Evolutionary conservation across 129 eudicot genomes (phyloP).

Genomic region (Gnaphalium uliginosum): DNA sequence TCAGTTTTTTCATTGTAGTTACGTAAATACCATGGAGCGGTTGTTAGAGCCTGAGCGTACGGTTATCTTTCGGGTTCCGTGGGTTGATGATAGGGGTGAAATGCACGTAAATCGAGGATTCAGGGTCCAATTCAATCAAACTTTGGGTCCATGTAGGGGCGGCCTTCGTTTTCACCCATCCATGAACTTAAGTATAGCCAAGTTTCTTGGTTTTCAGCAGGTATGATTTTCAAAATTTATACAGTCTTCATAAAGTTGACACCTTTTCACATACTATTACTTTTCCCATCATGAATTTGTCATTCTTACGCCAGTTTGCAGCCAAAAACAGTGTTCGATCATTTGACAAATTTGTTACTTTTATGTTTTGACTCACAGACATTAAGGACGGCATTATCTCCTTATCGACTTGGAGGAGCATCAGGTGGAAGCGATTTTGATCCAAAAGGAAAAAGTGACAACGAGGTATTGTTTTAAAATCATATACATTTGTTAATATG

Average conservation of each 20-base stretch:
- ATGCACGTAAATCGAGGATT: slow-evolving; percentile 94
- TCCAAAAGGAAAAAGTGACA: slow-evolving; percentile 94
- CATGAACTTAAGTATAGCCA: slow-evolving; percentile 90
- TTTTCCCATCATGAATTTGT: background rate
- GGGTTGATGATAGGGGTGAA: slow-evolving; percentile 97
- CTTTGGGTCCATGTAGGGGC: slow-evolving; percentile 97
- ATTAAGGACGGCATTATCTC: slow-evolving; percentile 86
- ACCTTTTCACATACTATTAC: background rate
- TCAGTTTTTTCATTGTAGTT: slow-evolving; percentile 47
- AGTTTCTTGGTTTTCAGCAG: slow-evolving; percentile 97
- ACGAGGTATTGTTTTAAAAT: slow-evolving; percentile 56
- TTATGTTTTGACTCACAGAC: slow-evolving; percentile 53
- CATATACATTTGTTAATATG: background rate
- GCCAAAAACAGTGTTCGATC: background rate
- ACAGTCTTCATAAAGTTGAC: slow-evolving; percentile 8
- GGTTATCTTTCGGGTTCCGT: slow-evolving; percentile 86
- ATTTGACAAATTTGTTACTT: slow-evolving; percentile 4
- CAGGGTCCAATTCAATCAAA: slow-evolving; percentile 89
- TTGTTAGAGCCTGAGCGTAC: slow-evolving; percentile 96
- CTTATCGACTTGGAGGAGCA: slow-evolving; percentile 96
- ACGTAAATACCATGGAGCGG: slow-evolving; percentile 93
- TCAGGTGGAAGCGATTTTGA: slow-evolving; percentile 99
- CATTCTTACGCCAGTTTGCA: background rate
- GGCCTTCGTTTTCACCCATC: slow-evolving; percentile 95
- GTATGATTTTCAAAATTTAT: too few relatives aligned